These are phyloP conservation scores for Caloboletus firmus DNA, from an alignment of 1,284 basidiomycete genomes.

Conservation along the genomic window DNA sequence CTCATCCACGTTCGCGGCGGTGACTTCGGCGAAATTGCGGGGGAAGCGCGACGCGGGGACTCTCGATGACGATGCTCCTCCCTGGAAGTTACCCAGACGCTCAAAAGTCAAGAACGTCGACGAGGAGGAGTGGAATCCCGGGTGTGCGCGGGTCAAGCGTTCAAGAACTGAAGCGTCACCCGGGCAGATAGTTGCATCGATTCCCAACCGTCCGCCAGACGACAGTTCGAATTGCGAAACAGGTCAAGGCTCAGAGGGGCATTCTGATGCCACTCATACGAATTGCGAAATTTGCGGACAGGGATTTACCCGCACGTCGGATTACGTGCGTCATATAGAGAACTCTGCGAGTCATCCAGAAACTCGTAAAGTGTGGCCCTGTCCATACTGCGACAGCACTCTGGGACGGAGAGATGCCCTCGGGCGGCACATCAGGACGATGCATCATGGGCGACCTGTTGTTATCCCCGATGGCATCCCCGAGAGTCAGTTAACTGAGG, in stretches of 20 bases:
- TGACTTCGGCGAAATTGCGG: background rate
- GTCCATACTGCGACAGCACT: constrained; percentile 14
- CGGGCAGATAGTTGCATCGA: background rate
- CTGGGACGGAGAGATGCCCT: constrained; percentile 29
- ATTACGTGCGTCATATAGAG: constrained; percentile 23
- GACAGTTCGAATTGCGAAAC: background rate
- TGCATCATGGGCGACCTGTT: constrained; percentile 12
- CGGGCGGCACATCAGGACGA: constrained; percentile 19
- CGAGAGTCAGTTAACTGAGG: background rate
- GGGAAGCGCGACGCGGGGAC: constrained; percentile 16
- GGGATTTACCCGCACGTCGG: constrained; percentile 24
- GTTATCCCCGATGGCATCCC: constrained; percentile 1
- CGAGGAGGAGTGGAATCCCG: constrained; percentile 30
- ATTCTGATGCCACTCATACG: constrained; percentile 1
- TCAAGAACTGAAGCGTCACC: background rate
- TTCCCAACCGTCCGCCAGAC: background rate
- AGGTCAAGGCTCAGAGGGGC: background rate
- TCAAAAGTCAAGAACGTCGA: constrained; percentile 19
- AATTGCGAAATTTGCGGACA: constrained; percentile 20
- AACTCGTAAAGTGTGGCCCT: constrained; percentile 31
- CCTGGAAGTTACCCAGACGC: constrained; percentile 6
- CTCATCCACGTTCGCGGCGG: background rate
- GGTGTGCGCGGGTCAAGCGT: constrained; percentile 10
- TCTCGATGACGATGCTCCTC: constrained; percentile 1
- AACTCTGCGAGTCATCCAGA: constrained; percentile 30